Base-by-base conservation (phyloP, 139 green algal genomes). In the Haematococcus sp. region DNA sequence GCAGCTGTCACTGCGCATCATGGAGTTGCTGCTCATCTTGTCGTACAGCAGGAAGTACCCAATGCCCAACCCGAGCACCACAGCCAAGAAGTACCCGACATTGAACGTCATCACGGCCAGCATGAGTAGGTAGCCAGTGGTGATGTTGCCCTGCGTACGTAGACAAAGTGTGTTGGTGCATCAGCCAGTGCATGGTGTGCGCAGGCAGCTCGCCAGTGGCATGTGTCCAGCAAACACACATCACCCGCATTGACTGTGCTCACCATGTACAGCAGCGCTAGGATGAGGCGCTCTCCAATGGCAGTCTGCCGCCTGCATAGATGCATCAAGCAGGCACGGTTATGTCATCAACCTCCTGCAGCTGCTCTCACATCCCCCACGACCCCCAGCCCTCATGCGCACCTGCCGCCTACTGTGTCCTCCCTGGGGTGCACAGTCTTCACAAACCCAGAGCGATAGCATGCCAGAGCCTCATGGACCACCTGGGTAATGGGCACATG, bases 101-200 rank as follows among this genome's bases (percentile, higher is more conserved):
- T 88, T 88, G 76, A 77, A 88, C 4, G 83, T 88, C 83, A 88
- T 88, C 0, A 84, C 79, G 32, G 77, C 79, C 70, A 88, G 76
- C 83, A 88, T 88, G 44, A 88, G 76, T 30, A 88, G 64, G 43
- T 88, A 88, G 23, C 64, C 58, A 17, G 58, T 43, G n/a, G 20
- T 34, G 58, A 65, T 65, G 58, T 65, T 65, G 58, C 40, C 40
- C 40, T 49, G 40, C 40, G 11, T 49, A 11, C 40, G 11, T 49
- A 49, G 7, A 7, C 40, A n/a, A n/a, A n/a, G n/a, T n/a, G n/a
- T n/a, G n/a, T n/a, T n/a, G n/a, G n/a, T n/a, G n/a, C n/a, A n/a
- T n/a, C n/a, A n/a, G n/a, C n/a, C n/a, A n/a, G n/a, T n/a, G n/a
- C n/a, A n/a, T n/a, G n/a, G n/a, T n/a, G n/a, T n/a, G n/a, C n/a